Evolutionary conservation across 139 green algal genomes (phyloP).

Genomic region (Volvox africanus): DNA sequence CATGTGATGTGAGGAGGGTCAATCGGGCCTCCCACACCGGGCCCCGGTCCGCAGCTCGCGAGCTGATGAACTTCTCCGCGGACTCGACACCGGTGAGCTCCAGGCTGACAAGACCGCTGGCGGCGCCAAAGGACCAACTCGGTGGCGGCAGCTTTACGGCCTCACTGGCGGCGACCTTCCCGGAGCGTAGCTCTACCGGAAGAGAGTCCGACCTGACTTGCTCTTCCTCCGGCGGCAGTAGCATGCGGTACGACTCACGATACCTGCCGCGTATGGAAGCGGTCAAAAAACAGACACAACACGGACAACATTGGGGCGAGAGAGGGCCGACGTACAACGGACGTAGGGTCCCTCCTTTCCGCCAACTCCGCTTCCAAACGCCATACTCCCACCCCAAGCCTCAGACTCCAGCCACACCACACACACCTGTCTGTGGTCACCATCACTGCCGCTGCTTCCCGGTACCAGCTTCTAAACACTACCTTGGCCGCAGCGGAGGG

Average conservation of each 20-base stretch:
- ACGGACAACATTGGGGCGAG: too few species aligned
- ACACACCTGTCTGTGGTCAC: background rate
- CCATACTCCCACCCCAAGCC: too few species aligned
- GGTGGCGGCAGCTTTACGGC: background rate
- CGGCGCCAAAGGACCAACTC: background rate
- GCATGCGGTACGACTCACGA: slow-evolving; percentile 26
- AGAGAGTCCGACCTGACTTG: background rate
- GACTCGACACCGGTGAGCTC: background rate
- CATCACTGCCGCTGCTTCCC: background rate
- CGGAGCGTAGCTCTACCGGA: too few species aligned
- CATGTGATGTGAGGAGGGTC: background rate
- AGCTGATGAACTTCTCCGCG: background rate
- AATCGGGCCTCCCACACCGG: slow-evolving; percentile 34
- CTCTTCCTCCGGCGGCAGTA: slow-evolving; percentile 18
- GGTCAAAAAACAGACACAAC: too few species aligned
- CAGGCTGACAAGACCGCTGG: background rate
- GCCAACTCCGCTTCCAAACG: too few species aligned
- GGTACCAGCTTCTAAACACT: slow-evolving; percentile 15
- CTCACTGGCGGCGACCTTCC: background rate
- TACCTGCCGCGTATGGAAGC: background rate
- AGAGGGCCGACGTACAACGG: too few species aligned
- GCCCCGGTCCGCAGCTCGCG: background rate
- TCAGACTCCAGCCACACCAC: background rate
- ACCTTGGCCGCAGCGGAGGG: background rate
- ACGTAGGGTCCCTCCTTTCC: too few species aligned